Evolutionary conservation across 805 yeast species (phyloP), one percentile per base, ranked within the genome.

Genomic region (Ogataea populi-albae): DNA sequence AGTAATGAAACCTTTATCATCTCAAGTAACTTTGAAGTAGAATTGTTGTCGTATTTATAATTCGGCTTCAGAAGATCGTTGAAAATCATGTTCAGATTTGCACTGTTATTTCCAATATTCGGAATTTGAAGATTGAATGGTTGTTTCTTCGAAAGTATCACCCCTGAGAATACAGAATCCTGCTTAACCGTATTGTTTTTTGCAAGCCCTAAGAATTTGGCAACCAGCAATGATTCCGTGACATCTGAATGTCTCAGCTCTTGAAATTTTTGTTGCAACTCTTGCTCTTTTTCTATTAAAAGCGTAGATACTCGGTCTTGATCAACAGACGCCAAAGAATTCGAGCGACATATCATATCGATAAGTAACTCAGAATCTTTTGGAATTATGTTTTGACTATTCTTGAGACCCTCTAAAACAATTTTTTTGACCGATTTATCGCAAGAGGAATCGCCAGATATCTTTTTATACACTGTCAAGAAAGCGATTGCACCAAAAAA

Each of bases 141-240:
- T 14, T 26, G 17, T 14, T 25, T 33, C 10, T 17, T 20, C 8
- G 23, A 16, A 5, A 33, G 20, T 7, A 33, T 26, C 14, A 10
- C 26, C 4, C 17, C 5, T 17, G 17, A 9, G 14, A 17, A 32
- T 18, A 32, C 29, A 8, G 30, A 24, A 17, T 32, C 35, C 4
- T 16, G 6, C 18, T 24, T 25, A 15, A 12, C 23, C 3, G 30
- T 24, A n/a, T 16, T 32, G n/a, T 23, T 23, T 14, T 32, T 32
- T 4, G 35, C 35, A 21, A 25, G 26, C 11, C 15, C 8, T 14
- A 32, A 17, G 17, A 32, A 32, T 23, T 32, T 12, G 4, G 12
- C 5, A 11, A 32, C 14, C 17, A 32, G 11, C 3, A 6, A 9
- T 4, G 10, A 6, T 25, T 25, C 6, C 15, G 30, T n/a, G 12